Evolutionary conservation across 192 early-diverging fungal genomes (phyloP).

Genomic region (Coemansia reversa): DNA sequence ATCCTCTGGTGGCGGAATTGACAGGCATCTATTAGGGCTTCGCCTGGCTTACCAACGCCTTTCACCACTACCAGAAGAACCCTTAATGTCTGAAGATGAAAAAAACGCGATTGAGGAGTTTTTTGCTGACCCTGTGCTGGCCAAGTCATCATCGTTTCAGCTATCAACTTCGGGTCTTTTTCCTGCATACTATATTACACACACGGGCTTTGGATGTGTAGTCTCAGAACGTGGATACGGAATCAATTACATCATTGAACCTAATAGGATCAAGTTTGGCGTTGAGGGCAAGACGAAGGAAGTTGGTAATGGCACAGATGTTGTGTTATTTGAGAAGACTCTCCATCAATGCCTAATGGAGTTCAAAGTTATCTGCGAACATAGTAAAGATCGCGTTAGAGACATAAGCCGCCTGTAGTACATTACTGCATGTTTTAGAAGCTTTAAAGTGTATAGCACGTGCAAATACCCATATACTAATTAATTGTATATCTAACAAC

Average conservation of each 20-base stretch:
- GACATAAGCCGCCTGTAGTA: conserved; percentile 15
- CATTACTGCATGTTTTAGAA: background rate
- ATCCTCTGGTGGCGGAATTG: conserved; percentile 76
- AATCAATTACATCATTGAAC: conserved; percentile 80
- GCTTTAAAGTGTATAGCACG: background rate
- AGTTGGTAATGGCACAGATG: conserved; percentile 27
- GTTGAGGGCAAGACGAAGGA: conserved; percentile 67
- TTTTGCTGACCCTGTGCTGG: conserved; percentile 71
- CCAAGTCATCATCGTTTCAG: conserved; percentile 65
- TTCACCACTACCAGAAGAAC: conserved; percentile 44
- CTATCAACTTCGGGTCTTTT: conserved; percentile 78
- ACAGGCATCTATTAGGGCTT: conserved; percentile 83
- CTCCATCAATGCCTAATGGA: conserved; percentile 24
- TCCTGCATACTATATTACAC: conserved; percentile 64
- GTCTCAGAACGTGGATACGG: conserved; percentile 78
- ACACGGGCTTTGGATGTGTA: conserved; percentile 86
- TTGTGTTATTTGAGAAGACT: conserved; percentile 17
- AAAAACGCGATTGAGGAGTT: conserved; percentile 27
- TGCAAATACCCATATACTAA: background rate
- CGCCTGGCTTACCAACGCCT: conserved; percentile 58
- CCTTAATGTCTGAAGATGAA: conserved; percentile 13
- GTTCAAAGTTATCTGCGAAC: conserved; percentile 27
- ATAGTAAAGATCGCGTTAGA: conserved; percentile 13
- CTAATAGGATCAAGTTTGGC: conserved; percentile 70
- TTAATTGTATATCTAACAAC: too few relatives aligned